A percentile compares a stretch with the other conserved stretches of the same genome.
These are phyloP conservation scores for Agaricus subrufescens DNA, from an alignment of 768 basidiomycete species.

Conservation along the genomic window DNA sequence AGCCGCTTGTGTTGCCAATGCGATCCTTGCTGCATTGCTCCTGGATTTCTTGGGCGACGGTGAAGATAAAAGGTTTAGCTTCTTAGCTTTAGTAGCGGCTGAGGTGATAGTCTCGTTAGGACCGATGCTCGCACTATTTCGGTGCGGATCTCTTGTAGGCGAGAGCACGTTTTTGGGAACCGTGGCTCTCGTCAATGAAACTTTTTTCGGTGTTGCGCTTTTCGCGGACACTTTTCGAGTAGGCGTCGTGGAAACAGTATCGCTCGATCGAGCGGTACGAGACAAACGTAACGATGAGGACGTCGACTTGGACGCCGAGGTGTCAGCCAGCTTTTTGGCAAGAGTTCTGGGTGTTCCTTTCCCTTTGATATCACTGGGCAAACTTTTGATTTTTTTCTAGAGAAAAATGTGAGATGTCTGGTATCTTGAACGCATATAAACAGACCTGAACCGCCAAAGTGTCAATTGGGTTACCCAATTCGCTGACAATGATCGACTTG, in stretches of 20 bases:
- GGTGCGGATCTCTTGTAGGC: constrained; percentile 34
- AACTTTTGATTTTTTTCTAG: constrained; percentile 1
- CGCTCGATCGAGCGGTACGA: constrained; percentile 14
- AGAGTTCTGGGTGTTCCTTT: background rate
- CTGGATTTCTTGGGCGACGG: background rate
- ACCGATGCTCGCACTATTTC: constrained; percentile 22
- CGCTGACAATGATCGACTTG: constrained; percentile 46
- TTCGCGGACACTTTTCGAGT: constrained; percentile 3
- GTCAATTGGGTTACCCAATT: constrained; percentile 40
- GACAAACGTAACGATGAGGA: constrained; percentile 1
- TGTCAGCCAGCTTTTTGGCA: background rate
- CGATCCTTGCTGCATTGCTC: background rate
- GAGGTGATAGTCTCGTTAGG: constrained; percentile 1
- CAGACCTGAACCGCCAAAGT: constrained; percentile 56
- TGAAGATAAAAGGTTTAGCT: background rate
- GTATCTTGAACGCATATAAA: background rate
- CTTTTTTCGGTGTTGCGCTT: constrained; percentile 2
- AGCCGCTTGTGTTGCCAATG: constrained; percentile 26
- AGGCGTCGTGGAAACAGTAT: constrained; percentile 8
- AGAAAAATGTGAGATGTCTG: background rate
- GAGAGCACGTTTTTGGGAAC: constrained; percentile 29
- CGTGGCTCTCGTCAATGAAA: background rate
- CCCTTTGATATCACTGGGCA: background rate
- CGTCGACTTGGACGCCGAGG: background rate
- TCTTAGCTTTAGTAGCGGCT: constrained; percentile 14